Conservation (phyloP, 805 yeast genomes). For the Cyberlindnera mycetangii region DNA sequence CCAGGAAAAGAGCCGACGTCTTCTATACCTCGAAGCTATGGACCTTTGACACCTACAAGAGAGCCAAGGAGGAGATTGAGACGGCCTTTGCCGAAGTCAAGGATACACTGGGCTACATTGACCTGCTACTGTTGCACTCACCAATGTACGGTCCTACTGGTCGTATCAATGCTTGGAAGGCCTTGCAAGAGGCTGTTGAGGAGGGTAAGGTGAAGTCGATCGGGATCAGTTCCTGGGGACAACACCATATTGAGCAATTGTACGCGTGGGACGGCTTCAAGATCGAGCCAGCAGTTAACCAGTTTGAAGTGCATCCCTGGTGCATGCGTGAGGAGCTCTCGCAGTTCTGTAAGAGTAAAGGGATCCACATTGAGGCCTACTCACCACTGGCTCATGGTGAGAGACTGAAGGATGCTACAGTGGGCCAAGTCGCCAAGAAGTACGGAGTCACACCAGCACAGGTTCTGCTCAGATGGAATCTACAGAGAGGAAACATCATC, state of each 20-base stretch:
- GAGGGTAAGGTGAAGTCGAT: conserved; percentile 60
- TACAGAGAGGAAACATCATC: conserved; percentile 54
- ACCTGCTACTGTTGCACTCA: conserved; percentile 64
- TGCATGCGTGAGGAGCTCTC: conserved; percentile 39
- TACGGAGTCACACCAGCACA: conserved; percentile 45
- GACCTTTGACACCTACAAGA: conserved; percentile 46
- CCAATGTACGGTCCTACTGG: conserved; percentile 53
- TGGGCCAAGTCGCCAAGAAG: conserved; percentile 39
- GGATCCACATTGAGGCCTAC: conserved; percentile 56
- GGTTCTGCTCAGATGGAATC: conserved; percentile 56
- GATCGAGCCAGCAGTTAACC: conserved; percentile 70
- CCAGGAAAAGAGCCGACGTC: conserved; percentile 48
- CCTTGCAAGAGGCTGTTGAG: conserved; percentile 71
- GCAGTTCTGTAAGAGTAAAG: conserved; percentile 41
- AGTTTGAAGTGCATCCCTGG: conserved; percentile 60
- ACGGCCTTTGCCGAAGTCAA: conserved; percentile 51
- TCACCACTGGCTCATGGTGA: conserved; percentile 60
- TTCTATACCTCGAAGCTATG: conserved; percentile 72
- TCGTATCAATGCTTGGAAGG: conserved; percentile 66
- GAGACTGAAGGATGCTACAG: conserved; percentile 42
- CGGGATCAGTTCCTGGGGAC: conserved; percentile 77
- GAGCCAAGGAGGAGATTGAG: conserved; percentile 56
- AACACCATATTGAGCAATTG: conserved; percentile 59
- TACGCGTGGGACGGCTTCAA: conserved; percentile 55
- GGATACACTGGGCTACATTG: conserved; percentile 60